Percentiles rank a stretch among this genome's conserved stretches.
phyloP scores from a whole-genome alignment of 805 yeast genomes.

The Saccharomycopsis guyanensis region DNA sequence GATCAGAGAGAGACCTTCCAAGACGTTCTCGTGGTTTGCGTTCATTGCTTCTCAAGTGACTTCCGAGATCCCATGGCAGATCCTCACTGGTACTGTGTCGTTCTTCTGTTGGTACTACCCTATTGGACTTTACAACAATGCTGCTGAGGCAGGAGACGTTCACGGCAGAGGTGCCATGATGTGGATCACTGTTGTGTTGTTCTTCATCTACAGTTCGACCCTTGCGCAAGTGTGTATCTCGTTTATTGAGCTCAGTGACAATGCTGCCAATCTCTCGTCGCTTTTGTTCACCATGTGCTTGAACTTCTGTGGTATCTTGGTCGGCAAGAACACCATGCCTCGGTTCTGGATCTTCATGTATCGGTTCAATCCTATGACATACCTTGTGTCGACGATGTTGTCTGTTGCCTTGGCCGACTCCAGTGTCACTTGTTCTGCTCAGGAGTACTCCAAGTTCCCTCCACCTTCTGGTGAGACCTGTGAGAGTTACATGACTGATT shows the following conservation, averaged over 20 bases:
- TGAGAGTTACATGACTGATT: constrained; percentile 33
- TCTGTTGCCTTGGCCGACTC: constrained; percentile 39
- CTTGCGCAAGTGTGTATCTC: constrained; percentile 53
- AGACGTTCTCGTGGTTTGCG: constrained; percentile 59
- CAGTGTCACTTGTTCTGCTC: constrained; percentile 31
- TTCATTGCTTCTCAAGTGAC: constrained; percentile 54
- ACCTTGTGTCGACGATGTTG: constrained; percentile 42
- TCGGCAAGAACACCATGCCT: constrained; percentile 47
- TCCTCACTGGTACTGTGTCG: constrained; percentile 50
- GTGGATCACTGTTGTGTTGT: constrained; percentile 39
- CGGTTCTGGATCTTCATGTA: constrained; percentile 73
- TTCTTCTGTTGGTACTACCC: constrained; percentile 57
- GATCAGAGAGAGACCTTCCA: constrained; percentile 67
- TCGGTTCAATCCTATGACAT: constrained; percentile 56
- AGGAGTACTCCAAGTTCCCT: constrained; percentile 33
- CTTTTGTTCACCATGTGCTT: constrained; percentile 53
- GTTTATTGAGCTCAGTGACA: constrained; percentile 47
- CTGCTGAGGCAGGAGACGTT: constrained; percentile 33
- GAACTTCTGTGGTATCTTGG: constrained; percentile 73
- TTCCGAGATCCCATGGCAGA: constrained; percentile 59
- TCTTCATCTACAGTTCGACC: constrained; percentile 47
- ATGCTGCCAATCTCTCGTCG: constrained; percentile 54
- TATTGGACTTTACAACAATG: constrained; percentile 39
- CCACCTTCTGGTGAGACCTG: constrained; percentile 44
- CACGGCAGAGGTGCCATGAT: constrained; percentile 48